Evolutionary conservation across 768 basidiomycete species (phyloP).

Genomic region (Russula dissimulans): DNA sequence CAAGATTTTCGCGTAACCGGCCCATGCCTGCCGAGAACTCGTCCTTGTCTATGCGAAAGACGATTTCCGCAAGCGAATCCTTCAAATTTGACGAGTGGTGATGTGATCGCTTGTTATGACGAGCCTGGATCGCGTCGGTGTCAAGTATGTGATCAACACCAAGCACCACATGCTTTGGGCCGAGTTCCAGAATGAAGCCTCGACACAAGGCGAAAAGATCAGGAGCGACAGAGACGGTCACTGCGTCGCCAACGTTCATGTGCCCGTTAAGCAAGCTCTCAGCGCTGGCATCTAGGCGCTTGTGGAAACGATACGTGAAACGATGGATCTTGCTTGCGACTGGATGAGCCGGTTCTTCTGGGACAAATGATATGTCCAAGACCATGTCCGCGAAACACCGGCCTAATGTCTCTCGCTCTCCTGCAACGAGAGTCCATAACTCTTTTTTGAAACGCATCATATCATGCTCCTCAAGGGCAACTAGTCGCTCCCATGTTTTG

Average conservation of each 20-base stretch:
- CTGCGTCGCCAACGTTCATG: constrained; percentile 69
- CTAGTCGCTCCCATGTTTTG: constrained; percentile 79
- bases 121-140: constrained; percentile 37
- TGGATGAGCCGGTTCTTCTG: constrained; percentile 14
- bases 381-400: constrained; percentile 81
- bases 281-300: constrained; percentile 8
- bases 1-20: constrained; percentile 83
- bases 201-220: constrained; percentile 73
- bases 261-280: constrained; percentile 62
- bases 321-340: constrained; percentile 57
- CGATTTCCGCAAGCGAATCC: constrained; percentile 24
- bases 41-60: constrained; percentile 89
- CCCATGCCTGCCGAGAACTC: constrained; percentile 83
- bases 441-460: constrained; percentile 78
- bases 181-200: constrained; percentile 74
- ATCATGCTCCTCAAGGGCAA: constrained; percentile 84
- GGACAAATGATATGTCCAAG: constrained; percentile 38
- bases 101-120: constrained; percentile 25
- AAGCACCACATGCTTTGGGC: constrained; percentile 51
- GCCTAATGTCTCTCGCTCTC: constrained; percentile 70
- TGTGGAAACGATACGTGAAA: constrained; percentile 66
- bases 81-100: constrained; percentile 19
- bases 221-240: constrained; percentile 84
- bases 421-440: constrained; percentile 84
- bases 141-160: constrained; percentile 80